Evolutionary conservation across 2,329 filamentous ascomycete species (phyloP).

Genomic region (Nemania abortiva): DNA sequence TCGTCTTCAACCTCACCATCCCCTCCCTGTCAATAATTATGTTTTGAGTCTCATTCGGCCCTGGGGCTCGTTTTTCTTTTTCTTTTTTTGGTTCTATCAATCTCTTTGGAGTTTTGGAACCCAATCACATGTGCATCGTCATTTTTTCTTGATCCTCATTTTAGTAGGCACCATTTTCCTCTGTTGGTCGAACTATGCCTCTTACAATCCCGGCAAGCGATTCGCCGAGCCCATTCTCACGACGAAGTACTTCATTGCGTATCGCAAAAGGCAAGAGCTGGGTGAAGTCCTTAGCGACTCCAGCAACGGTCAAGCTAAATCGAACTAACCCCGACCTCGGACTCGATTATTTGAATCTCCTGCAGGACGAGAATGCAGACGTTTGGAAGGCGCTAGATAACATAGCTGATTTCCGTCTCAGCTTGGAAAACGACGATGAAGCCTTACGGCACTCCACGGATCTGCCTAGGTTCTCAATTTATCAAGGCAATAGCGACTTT

Average conservation of each 20-base stretch:
- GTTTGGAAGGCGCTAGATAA: conserved; percentile 56
- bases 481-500: conserved; percentile 40
- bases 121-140: conserved; percentile 54
- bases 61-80: conserved; percentile 49
- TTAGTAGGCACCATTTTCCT: conserved; percentile 43
- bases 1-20: conserved; percentile 36
- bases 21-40: conserved; percentile 54
- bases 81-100: conserved; percentile 50
- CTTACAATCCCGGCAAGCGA: conserved; percentile 46
- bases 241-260: conserved; percentile 55
- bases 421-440: conserved; percentile 51
- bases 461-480: conserved; percentile 47
- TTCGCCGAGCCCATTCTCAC: conserved; percentile 51
- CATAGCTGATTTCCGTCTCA: conserved; percentile 57
- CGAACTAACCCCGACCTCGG: conserved; percentile 46
- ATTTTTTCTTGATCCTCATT: conserved; percentile 51
- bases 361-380: conserved; percentile 50
- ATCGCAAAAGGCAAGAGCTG: conserved; percentile 54
- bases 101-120: conserved; percentile 60
- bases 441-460: conserved; percentile 38
- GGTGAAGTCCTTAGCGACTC: conserved; percentile 51
- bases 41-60: conserved; percentile 53
- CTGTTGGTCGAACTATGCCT: conserved; percentile 45
- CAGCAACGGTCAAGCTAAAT: conserved; percentile 47
- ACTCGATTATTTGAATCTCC: conserved; percentile 53